Base-by-base conservation (phyloP, 1,284 basidiomycete genomes). In the Exobasidium cylindrosporum region DNA sequence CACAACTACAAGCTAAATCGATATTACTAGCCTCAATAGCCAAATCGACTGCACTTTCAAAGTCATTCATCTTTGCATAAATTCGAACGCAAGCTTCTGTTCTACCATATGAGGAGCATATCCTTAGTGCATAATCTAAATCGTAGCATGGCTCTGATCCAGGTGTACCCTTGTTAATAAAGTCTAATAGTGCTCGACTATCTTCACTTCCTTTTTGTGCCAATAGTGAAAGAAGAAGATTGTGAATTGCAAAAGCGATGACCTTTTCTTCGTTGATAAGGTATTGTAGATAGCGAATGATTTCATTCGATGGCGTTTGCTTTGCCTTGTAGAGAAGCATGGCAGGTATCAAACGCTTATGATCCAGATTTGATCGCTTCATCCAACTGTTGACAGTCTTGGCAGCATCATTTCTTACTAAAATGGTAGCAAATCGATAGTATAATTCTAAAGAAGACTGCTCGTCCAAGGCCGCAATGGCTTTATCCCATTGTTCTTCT, bases 61-160 rank as follows among this genome's bases (percentile, higher is more conserved):
- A 97, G 55, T 97, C 82, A 0, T 92, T 93, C 92, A 99, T 95
- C 83, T 96, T 93, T 7, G 92, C 90, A 81, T 97, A 98, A 62
- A 99, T 95, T 73, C 92, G 89, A 46, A 98, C 92, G 78, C 94
- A 97, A 1, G 95, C 87, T 72, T 94, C 91, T 30, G 87, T 90
- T 53, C 90, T 84, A 4, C 87, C 87, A 46, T 89, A 84, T 17
- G 70, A 64, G 67, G 87, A 86, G 83, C 94, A 98, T 50, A 96
- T 82, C 7, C 96, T 87, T 62, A 99, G 80, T 0, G 95, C 96
- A 77, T 97, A 98, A 82, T 98, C 94, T 43, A 98, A 86, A 73
- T 98, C 95, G 77, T 93, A 98, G 80, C 92, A 96, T 0, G 95
- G 94, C 75, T 87, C 88, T 0, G 91, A 91, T 0, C 91, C 92